Conservation (phyloP, 768 basidiomycete species). For the Boletus vermiculosoides region DNA sequence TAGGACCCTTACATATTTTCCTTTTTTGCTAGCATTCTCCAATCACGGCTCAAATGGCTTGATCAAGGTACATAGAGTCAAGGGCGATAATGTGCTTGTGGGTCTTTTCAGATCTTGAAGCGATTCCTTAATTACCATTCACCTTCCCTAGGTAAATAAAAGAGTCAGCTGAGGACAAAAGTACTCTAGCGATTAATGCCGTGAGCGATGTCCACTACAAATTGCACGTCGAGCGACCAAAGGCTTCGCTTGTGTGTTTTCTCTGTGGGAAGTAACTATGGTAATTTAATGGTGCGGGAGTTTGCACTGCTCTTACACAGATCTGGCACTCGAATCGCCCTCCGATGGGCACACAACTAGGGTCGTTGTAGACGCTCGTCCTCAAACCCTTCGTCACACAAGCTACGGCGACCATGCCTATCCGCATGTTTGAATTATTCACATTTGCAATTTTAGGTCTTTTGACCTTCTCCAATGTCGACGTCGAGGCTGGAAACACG, state of each 20-base stretch:
- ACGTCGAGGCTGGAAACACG: conserved; percentile 18
- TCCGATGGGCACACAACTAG: neutral
- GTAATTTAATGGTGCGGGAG: too few relatives aligned
- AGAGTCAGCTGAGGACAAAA: neutral
- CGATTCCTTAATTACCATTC: too few relatives aligned
- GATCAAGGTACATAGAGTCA: too few relatives aligned
- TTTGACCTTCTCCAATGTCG: neutral
- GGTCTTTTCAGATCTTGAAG: too few relatives aligned
- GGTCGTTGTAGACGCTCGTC: neutral
- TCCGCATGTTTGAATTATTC: neutral
- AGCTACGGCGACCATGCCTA: neutral
- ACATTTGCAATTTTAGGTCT: neutral
- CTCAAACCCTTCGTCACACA: neutral
- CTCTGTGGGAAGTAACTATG: neutral
- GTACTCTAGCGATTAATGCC: neutral
- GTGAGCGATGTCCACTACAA: neutral
- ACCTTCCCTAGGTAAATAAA: too few relatives aligned
- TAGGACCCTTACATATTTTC: too few relatives aligned
- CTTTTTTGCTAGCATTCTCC: too few relatives aligned
- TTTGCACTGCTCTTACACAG: neutral
- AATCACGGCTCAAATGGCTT: too few relatives aligned
- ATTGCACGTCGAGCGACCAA: neutral
- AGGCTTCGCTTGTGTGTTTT: neutral
- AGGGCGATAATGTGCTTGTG: too few relatives aligned
- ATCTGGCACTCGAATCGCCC: neutral